Base-by-base conservation (phyloP, 23 red algal genomes). In the Gracilaria domingensis region DNA sequence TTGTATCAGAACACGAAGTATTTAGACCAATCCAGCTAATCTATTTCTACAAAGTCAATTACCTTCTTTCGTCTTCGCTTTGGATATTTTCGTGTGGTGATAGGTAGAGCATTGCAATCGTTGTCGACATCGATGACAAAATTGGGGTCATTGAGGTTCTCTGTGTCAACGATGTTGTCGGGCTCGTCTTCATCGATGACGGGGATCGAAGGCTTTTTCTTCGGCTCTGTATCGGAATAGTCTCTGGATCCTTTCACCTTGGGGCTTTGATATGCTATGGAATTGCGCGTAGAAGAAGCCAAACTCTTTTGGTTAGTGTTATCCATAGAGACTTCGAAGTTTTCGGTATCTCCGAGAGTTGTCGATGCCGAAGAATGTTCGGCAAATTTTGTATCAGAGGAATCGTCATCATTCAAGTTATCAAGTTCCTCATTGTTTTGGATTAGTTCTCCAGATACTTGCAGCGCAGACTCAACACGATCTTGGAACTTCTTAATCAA, bases 401-500 rank as follows among this genome's bases (percentile, higher is more conserved):
- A 16, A 48, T 51, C 42, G 3, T 23, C 72, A 1, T 2, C 42
- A 40, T 77, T 25, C 26, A 32, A 34, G 64, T 5, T 30, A 18
- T 69, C 30, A 0, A 69, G 30, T 18, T 69, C 64, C 20, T 20
- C 0, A 34, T 36, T 69, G 64, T 37, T 17, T 3, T 24, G 72
- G 50, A 51, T 13, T 5, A 45, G 7, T n/a, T 48, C 72, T 4
- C 39, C 72, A 25, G 72, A 33, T 13, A 25, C 30, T 30, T 77
- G 30, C 16, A 77, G 24, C 23, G 45, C 40, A 50, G 39, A 45
- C 23, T 77, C 72, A 14, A 77, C 23, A 12, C 72, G 72, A 33
- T 77, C 72, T 18, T 77, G 72, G 36, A 77, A 77, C 72, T 51
- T 77, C 45, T 77, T 77, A 33, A 77, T 77, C n/a, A 77, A 18